Conservation (phyloP, 192 early-diverging fungal species). For the Gamsiella multidivaricata region DNA sequence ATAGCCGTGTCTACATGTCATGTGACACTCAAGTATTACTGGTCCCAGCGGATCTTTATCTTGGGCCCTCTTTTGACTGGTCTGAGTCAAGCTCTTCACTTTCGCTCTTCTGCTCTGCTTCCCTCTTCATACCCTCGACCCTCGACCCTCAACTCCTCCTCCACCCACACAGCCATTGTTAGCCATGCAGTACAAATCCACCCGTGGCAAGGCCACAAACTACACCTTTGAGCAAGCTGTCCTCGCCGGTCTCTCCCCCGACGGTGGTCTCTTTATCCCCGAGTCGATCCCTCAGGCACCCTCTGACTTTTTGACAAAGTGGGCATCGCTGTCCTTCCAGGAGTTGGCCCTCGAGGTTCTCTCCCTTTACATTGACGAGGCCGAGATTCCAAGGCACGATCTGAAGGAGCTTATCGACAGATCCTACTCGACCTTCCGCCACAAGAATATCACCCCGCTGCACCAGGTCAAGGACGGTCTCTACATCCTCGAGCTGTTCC, state of each 20-base stretch:
- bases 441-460: conserved; percentile 82
- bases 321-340: conserved; percentile 79
- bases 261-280: conserved; percentile 97
- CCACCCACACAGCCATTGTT: conserved; percentile 3
- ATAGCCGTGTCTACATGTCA: neutral
- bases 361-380: conserved; percentile 81
- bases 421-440: conserved; percentile 85
- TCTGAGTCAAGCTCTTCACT: conserved; percentile 1
- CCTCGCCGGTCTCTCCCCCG: conserved; percentile 88
- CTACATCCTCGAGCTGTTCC: conserved; percentile 93
- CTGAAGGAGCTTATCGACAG: conserved; percentile 72
- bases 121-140: conserved; percentile 6
- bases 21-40: neutral
- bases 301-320: conserved; percentile 74
- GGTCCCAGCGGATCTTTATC: too few relatives aligned
- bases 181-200: conserved; percentile 93
- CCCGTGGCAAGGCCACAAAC: conserved; percentile 77
- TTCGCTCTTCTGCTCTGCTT: neutral
- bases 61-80: neutral
- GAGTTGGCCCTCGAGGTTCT: conserved; percentile 89
- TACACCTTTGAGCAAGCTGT: conserved; percentile 93
- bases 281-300: conserved; percentile 80
- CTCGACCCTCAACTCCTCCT: neutral
- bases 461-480: conserved; percentile 68
- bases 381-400: conserved; percentile 82